phyloP scores from a whole-genome alignment of 2,329 filamentous ascomycete species.

The Neofusicoccum umdonicola region DNA sequence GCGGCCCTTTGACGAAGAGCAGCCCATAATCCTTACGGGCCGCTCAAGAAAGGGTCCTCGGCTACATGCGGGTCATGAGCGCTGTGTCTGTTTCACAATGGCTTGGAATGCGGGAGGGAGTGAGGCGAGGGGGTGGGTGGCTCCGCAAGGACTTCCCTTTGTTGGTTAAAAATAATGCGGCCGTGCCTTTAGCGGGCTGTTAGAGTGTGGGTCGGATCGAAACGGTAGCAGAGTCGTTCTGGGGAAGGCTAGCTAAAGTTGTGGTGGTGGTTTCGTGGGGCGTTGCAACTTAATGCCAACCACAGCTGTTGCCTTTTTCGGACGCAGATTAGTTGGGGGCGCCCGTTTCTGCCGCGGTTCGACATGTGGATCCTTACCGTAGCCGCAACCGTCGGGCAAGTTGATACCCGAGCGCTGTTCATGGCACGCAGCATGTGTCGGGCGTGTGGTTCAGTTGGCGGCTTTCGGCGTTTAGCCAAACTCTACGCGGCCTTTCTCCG shows the following conservation, averaged over 20 bases:
- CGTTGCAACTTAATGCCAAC: background rate
- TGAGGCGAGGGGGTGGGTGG: too few relatives aligned
- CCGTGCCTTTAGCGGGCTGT: background rate
- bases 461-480: too few relatives aligned
- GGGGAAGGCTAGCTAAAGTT: background rate
- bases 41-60: background rate
- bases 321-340: too few relatives aligned
- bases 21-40: background rate
- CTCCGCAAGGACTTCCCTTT: background rate
- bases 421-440: too few relatives aligned
- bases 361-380: too few relatives aligned
- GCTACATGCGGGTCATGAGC: background rate
- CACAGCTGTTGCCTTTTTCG: too few relatives aligned
- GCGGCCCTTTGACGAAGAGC: background rate
- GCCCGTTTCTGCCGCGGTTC: too few relatives aligned
- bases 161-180: background rate
- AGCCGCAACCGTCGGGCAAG: too few relatives aligned
- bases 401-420: too few relatives aligned
- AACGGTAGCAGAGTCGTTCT: background rate
- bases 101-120: background rate
- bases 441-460: too few relatives aligned
- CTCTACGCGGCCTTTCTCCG: too few relatives aligned
- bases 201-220: background rate
- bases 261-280: background rate
- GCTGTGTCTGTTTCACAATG: background rate